Conservation (phyloP, 805 yeast genomes). For the Brettanomyces nanus region DNA sequence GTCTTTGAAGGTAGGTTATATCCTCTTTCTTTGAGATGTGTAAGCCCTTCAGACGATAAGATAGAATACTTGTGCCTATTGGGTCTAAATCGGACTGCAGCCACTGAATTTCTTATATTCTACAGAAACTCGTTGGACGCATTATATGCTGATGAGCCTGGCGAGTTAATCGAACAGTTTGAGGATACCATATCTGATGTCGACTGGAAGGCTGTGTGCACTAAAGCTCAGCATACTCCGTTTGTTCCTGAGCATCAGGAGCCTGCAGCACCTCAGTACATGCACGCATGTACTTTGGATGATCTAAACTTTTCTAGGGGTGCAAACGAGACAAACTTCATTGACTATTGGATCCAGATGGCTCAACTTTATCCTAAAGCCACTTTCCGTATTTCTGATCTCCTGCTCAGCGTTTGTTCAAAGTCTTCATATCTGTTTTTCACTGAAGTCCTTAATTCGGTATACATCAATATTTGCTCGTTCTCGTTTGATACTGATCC, state of each 20-base stretch:
- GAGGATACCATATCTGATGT: constrained; percentile 9
- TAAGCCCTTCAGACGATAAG: constrained; percentile 32
- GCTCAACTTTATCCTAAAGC: constrained; percentile 35
- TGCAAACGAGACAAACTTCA: constrained; percentile 28
- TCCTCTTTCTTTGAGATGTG: constrained; percentile 31
- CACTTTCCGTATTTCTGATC: constrained; percentile 27
- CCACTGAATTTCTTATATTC: constrained; percentile 19
- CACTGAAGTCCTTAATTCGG: constrained; percentile 28
- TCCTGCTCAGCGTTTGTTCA: constrained; percentile 29
- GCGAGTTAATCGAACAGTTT: constrained; percentile 20
- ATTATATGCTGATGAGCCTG: constrained; percentile 14
- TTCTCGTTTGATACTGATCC: constrained; percentile 24
- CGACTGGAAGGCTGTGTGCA: constrained; percentile 14
- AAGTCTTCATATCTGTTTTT: constrained; percentile 26
- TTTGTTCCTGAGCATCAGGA: constrained; percentile 19
- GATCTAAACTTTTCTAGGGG: constrained; percentile 34
- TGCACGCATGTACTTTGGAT: constrained; percentile 26
- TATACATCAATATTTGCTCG: constrained; percentile 21
- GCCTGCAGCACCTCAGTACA: constrained; percentile 32
- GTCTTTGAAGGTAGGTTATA: constrained; percentile 29
- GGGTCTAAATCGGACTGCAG: constrained; percentile 26
- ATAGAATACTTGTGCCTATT: constrained; percentile 24
- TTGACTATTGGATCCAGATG: constrained; percentile 35
- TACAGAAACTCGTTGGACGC: constrained; percentile 4
- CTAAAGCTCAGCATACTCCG: constrained; percentile 11